These are phyloP conservation scores for Fusarium sp. DNA, from an alignment of 2,329 filamentous ascomycete genomes.

Conservation along the genomic window DNA sequence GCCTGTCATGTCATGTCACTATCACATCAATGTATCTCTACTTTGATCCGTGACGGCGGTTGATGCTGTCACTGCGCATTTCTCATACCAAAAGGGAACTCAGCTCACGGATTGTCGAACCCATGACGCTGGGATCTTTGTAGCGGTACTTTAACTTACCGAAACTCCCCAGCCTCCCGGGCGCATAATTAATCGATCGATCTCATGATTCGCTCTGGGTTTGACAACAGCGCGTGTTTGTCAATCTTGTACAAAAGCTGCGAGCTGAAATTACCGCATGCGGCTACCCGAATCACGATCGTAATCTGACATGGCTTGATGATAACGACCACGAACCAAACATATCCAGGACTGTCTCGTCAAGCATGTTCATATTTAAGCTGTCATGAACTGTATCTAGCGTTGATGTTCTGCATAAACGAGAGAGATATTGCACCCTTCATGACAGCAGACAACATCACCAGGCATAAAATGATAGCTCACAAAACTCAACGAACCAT, in stretches of 20 bases:
- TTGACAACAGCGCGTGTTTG: constrained; percentile 7
- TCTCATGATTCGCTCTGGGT: constrained; percentile 28
- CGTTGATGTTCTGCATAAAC: background rate
- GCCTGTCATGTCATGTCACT: constrained; percentile 8
- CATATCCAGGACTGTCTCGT: background rate
- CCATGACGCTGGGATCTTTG: constrained; percentile 35
- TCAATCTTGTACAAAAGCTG: constrained; percentile 2
- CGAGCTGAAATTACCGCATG: constrained; percentile 15
- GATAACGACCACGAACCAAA: background rate
- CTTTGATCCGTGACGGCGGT: constrained; percentile 8
- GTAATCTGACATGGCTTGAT: background rate
- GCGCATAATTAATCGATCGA: constrained; percentile 28
- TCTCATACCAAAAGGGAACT: constrained; percentile 4
- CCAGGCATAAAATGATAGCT: constrained; percentile 3
- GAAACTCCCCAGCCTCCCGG: constrained; percentile 27
- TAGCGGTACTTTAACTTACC: constrained; percentile 26
- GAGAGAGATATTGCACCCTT: background rate
- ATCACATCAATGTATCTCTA: constrained; percentile 27
- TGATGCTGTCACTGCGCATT: constrained; percentile 23
- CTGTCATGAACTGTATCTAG: background rate
- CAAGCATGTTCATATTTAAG: background rate
- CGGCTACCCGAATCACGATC: constrained; percentile 12
- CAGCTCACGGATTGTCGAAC: constrained; percentile 7
- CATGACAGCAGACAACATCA: background rate
- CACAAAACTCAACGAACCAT: constrained; percentile 3